Evolutionary conservation across 768 basidiomycete species (phyloP), one percentile per base, ranked within the genome.

Genomic region (Naganishia vaughanmartiniae): DNA sequence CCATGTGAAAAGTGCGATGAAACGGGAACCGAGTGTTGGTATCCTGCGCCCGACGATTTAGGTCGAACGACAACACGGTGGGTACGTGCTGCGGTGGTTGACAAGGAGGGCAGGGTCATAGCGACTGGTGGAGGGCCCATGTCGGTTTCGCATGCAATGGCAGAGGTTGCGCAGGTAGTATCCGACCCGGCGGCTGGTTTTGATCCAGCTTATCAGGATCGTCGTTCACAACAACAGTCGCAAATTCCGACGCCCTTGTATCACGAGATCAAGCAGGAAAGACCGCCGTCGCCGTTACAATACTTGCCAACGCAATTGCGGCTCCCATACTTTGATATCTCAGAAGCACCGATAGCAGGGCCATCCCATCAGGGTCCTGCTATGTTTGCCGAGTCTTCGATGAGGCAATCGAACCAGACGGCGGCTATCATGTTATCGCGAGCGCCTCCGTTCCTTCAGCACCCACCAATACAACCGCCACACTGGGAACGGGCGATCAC

Each of bases 1-100:
- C 60, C 60, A 14, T 63, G 60, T 30, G 24, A 63, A 28, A 42
- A 45, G 60, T 63, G 60, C 26, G 60, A n/a, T 26, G 60, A 63
- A 26, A 30, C 28, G 24, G 60, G 39, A 42, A 30, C 36, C 1
- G 4, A 9, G 12, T 63, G 60, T 34, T 45, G 39, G 39, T 63
- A 63, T 30, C 60, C 60, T 12, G 39, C 36, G 39, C 60, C 60
- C 2, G 60, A 63, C 33, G 60, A 63, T n/a, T 2, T 15, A 12
- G 60, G 60, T 15, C 30, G 60, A 6, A 46, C 24, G 36, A 63
- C 60, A 26, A 63, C 60, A 46, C 30, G 60, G 4, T 63, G 60
- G 60, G 42, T 63, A 10, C 30, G 11, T 2, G 60, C 60, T 5
- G 60, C 42, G 30, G 36, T 42, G 26, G 17, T 63, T 19, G 42